Evolutionary conservation across 495 filamentous ascomycete species (phyloP), one percentile per base, ranked within the genome.

Genomic region (Annulohypoxylon nitens): DNA sequence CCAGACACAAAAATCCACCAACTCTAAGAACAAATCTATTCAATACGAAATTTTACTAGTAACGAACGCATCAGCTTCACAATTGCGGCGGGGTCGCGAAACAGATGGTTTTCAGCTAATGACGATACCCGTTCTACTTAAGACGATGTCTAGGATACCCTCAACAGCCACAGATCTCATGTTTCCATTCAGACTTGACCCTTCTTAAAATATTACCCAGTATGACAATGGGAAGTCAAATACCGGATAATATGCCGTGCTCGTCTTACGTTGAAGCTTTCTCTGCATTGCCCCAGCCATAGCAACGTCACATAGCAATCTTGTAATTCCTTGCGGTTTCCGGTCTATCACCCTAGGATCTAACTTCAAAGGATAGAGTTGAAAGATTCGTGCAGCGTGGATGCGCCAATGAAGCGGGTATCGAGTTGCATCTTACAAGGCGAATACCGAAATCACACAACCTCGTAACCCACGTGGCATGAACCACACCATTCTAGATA

Each of bases 391-490:
- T 73, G 47, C 54, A 69, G 57, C 47, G 25, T 39, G 23, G 43
- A 33, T 30, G 61, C 51, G 47, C 70, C 43, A 59, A 7, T 23
- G n/a, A 69, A 51, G 60, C 34, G n/a, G 54, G 36, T 60, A 26
- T 65, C 65, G 33, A 64, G 34, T 61, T 57, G 48, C 71, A 62
- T 69, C 61, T 68, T 59, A 20, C 59, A 59, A 69, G 45, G 64
- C 50, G 20, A 60, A 37, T 67, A 66, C 67, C 71, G 58, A 61
- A 68, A 54, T 51, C 59, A 16, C 60, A 10, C 20, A 61, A 64
- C 63, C 53, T 68, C 67, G 64, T 47, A 60, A 55, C 61, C 72
- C 72, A 75, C 72, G 72, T 75, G 72, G 72, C 72, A 53, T 59
- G 34, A 23, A 26, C 60, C 45, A 55, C 34, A 20, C 61, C 3